Evolutionary conservation across 805 yeast species (phyloP).

Genomic region (Lachancea fermentati): DNA sequence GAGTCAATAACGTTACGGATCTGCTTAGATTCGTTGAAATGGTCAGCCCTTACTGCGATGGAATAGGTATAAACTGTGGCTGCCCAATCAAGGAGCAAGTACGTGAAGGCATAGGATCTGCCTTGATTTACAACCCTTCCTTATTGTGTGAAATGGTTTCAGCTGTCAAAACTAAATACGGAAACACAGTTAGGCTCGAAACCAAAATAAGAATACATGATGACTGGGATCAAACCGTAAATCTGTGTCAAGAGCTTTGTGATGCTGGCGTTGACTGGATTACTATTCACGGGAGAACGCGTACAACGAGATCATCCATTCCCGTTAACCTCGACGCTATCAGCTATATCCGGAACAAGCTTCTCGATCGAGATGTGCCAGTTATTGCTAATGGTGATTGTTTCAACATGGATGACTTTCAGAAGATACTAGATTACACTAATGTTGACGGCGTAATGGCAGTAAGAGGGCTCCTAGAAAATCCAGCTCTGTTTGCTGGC

Average conservation of each 20-base stretch:
- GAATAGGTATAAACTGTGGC: slow-evolving; percentile 93
- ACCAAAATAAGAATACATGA: slow-evolving; percentile 87
- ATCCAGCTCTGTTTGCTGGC: slow-evolving; percentile 87
- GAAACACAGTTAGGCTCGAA: slow-evolving; percentile 69
- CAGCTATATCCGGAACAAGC: slow-evolving; percentile 45
- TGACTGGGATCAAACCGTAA: slow-evolving; percentile 65
- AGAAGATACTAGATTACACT: slow-evolving; percentile 54
- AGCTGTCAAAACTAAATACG: slow-evolving; percentile 73
- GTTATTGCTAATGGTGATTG: slow-evolving; percentile 99
- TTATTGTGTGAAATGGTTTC: slow-evolving; percentile 76
- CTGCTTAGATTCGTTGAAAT: slow-evolving; percentile 76
- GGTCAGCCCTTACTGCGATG: slow-evolving; percentile 89
- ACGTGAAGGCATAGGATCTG: slow-evolving; percentile 95
- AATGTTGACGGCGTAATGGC: slow-evolving; percentile 94
- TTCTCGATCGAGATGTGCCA: slow-evolving; percentile 51
- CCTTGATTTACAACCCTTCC: slow-evolving; percentile 79
- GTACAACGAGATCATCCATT: slow-evolving; percentile 73
- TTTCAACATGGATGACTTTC: slow-evolving; percentile 59
- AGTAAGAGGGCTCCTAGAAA: slow-evolving; percentile 77
- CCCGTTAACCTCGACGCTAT: slow-evolving; percentile 86
- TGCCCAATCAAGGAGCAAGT: slow-evolving; percentile 96
- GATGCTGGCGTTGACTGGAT: slow-evolving; percentile 88
- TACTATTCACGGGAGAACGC: slow-evolving; percentile 90
- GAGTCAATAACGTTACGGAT: slow-evolving; percentile 80
- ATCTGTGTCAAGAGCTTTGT: slow-evolving; percentile 69